Conservation (phyloP, 169 alveolate species). For the Eimeria maxima region DNA sequence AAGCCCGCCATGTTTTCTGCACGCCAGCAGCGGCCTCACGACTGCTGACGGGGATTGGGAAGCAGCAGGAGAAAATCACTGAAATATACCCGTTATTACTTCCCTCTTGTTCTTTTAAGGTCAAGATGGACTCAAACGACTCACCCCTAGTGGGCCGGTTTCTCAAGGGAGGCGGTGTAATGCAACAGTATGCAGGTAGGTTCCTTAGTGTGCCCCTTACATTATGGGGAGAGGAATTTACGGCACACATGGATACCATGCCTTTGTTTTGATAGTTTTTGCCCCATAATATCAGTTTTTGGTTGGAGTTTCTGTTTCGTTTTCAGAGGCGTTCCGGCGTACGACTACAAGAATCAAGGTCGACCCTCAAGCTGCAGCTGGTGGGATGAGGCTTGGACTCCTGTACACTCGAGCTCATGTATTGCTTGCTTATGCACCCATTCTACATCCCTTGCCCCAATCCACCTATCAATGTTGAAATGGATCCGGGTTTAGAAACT, state of each 20-base stretch:
- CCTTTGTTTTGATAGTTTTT: not conserved
- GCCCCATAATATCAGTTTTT: not conserved
- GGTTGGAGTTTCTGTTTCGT: not conserved
- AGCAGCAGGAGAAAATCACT: not conserved
- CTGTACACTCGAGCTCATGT: not conserved
- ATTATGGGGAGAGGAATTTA: not conserved
- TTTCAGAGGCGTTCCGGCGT: conserved; percentile 57
- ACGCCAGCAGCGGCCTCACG: conserved; percentile 1
- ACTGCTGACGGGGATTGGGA: not conserved
- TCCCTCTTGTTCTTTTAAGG: not conserved
- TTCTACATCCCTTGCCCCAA: not conserved
- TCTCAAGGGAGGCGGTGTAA: conserved; percentile 10
- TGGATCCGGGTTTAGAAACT: not conserved
- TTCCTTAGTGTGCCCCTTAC: not conserved
- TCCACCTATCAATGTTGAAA: not conserved
- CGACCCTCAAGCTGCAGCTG: conserved; percentile 47
- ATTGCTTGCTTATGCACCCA: not conserved
- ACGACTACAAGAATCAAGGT: conserved; percentile 20
- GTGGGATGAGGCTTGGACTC: not conserved
- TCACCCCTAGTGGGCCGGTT: not conserved
- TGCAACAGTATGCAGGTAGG: conserved; percentile 57
- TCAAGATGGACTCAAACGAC: not conserved
- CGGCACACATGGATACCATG: not conserved
- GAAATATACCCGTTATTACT: not conserved
- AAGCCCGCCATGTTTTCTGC: conserved; percentile 8